Percentiles rank a stretch among this genome's conserved stretches.
Conservation (phyloP, 2,329 filamentous ascomycete genomes). For the Epichloe gansuensis region DNA sequence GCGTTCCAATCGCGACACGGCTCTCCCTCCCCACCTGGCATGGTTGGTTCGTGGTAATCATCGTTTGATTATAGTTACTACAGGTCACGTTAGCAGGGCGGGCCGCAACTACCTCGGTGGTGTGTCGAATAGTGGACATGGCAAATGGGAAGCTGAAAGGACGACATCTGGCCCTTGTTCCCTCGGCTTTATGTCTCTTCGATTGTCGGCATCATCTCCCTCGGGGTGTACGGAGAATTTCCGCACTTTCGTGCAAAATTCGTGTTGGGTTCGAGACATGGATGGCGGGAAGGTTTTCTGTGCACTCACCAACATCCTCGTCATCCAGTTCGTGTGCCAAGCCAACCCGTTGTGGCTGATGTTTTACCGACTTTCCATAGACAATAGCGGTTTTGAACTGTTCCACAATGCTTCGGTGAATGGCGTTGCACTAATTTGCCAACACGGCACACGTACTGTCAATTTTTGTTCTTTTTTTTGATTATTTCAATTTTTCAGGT, state of each 20-base stretch:
- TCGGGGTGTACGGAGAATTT: not conserved
- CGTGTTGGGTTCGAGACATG: not conserved
- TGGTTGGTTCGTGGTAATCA: conserved; percentile 23
- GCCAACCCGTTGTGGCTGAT: conserved; percentile 93
- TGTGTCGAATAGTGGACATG: not conserved
- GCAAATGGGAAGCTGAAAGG: not conserved
- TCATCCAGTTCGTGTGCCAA: conserved; percentile 84
- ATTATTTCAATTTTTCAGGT: not conserved
- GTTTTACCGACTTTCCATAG: conserved; percentile 95
- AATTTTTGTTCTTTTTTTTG: not conserved
- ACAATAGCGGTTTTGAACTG: conserved; percentile 93
- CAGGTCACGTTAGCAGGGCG: conserved; percentile 6
- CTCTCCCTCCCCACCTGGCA: conserved; percentile 1
- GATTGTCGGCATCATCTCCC: not conserved
- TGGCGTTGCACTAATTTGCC: conserved; percentile 73
- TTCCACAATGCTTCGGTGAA: conserved; percentile 91
- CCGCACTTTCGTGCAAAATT: not conserved
- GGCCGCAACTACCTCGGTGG: too few relatives aligned
- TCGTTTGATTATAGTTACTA: conserved; percentile 53
- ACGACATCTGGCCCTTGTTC: not conserved
- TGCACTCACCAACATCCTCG: conserved; percentile 80
- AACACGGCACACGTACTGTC: conserved; percentile 11
- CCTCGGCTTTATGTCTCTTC: not conserved
- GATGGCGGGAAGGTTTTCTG: not conserved
- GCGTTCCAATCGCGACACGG: conserved; percentile 5